Evolutionary conservation across 352 stramenopile species (phyloP).

Genomic region (Elongisporangium anandrum): DNA sequence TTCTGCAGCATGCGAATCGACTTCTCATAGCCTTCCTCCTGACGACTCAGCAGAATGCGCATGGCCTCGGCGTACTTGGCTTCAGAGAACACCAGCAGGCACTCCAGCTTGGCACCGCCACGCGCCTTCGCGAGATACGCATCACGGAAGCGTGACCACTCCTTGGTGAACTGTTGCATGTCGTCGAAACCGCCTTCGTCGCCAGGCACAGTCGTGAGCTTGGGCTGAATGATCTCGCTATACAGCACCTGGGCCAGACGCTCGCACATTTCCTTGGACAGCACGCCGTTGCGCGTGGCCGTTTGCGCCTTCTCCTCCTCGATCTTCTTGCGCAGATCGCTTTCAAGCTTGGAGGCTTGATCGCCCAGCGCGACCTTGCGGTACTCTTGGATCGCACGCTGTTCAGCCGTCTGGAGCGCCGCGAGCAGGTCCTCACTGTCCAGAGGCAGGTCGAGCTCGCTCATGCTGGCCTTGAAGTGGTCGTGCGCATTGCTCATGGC

Average conservation of each 20-base stretch:
- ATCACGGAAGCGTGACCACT: constrained; percentile 72
- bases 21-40: constrained; percentile 86
- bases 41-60: constrained; percentile 70
- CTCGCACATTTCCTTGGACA: constrained; percentile 80
- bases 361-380: constrained; percentile 64
- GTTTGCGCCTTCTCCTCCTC: constrained; percentile 56
- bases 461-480: constrained; percentile 55
- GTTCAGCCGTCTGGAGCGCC: constrained; percentile 53
- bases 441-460: constrained; percentile 58
- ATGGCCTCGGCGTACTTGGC: constrained; percentile 81
- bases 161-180: constrained; percentile 72
- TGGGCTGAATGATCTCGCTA: constrained; percentile 74
- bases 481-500: constrained; percentile 57
- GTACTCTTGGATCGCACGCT: constrained; percentile 51
- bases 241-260: constrained; percentile 77
- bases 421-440: constrained; percentile 61
- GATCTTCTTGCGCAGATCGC: constrained; percentile 60
- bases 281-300: constrained; percentile 36
- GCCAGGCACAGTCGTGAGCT: constrained; percentile 37
- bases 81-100: constrained; percentile 71
- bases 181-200: constrained; percentile 66
- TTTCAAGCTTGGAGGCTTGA: constrained; percentile 54
- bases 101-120: constrained; percentile 71
- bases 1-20: constrained; percentile 71
- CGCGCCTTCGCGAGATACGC: constrained; percentile 66